Evolutionary conservation across 2,329 filamentous ascomycete species (phyloP).

Genomic region (Didymella lethalis): DNA sequence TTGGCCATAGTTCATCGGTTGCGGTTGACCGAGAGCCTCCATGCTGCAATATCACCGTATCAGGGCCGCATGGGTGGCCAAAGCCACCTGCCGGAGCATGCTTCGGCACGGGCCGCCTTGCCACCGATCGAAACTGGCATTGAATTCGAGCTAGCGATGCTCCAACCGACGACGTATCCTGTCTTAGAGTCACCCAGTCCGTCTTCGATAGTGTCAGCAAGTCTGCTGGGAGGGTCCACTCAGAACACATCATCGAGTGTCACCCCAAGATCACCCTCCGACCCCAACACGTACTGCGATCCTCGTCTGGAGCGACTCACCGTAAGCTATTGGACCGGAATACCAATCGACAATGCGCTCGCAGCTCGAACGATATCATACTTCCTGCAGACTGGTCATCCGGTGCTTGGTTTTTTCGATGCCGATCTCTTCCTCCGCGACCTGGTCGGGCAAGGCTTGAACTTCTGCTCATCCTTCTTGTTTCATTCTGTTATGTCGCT

Average conservation of each 20-base stretch:
- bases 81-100: not conserved
- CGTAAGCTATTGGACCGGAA: constrained; percentile 16
- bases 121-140: constrained; percentile 8
- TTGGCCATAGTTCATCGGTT: constrained; percentile 7
- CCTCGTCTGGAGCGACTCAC: constrained; percentile 12
- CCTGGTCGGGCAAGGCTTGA: constrained; percentile 10
- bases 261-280: not conserved
- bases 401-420: constrained; percentile 19
- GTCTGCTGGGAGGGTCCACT: not conserved
- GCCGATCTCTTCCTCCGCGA: constrained; percentile 15
- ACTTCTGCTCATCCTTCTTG: constrained; percentile 21
- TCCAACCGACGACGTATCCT: constrained; percentile 12
- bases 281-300: constrained; percentile 8
- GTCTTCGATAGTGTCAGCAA: not conserved
- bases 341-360: constrained; percentile 14
- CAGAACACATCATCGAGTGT: not conserved
- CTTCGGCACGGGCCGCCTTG: not conserved
- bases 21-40: constrained; percentile 1
- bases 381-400: constrained; percentile 11
- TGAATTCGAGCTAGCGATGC: constrained; percentile 14
- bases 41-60: not conserved
- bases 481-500: constrained; percentile 21
- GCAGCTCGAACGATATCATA: constrained; percentile 17
- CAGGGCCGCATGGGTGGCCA: not conserved
- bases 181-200: constrained; percentile 1